Evolutionary conservation across 176 grass and related monocot species (phyloP), one percentile per base, ranked within the genome.

Genomic region (Alloteropsis semialata): DNA sequence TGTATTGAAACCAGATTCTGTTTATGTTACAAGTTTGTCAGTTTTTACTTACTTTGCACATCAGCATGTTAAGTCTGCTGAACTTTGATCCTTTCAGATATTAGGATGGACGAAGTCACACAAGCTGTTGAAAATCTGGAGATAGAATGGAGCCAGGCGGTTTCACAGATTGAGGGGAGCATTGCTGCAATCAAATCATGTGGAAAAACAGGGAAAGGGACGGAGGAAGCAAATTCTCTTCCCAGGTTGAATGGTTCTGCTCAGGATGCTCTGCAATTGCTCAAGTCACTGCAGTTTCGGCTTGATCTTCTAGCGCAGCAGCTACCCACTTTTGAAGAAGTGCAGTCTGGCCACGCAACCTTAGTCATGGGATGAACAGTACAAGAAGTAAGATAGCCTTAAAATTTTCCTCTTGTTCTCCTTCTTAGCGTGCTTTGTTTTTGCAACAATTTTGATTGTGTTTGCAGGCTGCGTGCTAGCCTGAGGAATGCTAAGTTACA

Each of bases 401-500:
- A 1, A 15, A 51, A 34, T 37, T 46, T 51, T 65, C 45, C 0
- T 34, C 77, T 53, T 48, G 3, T 24, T 54, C 50, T 8, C 38
- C 9, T n/a, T 45, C 17, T 29, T 51, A 30, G 3, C 17, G 56
- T 79, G 43, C 11, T 24, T 56, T 3, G 1, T n/a, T 29, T 84
- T 22, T 25, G 0, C 78, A 42, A 32, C 57, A 71, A 29, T 10
- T 28, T 48, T 49, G 1, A 14, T 72, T 1, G 0, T 75, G 36
- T 33, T 79, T 78, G 21, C 74, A 98, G 96, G 82, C 65, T 98
- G 34, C 91, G 77, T 66, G 77, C 9, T 53, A 81, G 29, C 8
- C 75, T 95, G 43, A 95, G 85, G 79, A 95, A 86, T 88, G 93
- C 96, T 63, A 98, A 95, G 49, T 81, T 98, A 24, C 89, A 98